Conservation (phyloP, 2,329 filamentous ascomycete genomes). For the Cadophora luteo-olivacea region DNA sequence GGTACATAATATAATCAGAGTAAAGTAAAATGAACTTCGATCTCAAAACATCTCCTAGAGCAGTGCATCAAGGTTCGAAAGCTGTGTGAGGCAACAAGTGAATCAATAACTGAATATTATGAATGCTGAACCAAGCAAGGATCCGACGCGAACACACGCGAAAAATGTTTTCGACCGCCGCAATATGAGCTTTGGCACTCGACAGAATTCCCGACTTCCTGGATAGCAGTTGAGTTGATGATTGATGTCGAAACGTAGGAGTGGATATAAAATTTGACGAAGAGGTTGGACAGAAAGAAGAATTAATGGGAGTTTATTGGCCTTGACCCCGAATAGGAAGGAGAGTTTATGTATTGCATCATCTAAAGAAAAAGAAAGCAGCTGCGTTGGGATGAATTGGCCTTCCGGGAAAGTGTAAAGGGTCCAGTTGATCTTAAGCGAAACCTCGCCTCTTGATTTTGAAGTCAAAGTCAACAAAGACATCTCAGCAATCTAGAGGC, state of each 20-base stretch:
- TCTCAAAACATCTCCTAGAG: neutral
- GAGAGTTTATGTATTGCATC: neutral
- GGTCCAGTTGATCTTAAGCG: neutral
- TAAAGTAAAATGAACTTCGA: neutral
- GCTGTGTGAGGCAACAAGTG: neutral
- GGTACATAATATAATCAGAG: neutral
- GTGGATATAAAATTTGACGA: too few relatives aligned
- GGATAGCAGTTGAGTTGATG: too few relatives aligned
- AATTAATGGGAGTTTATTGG: too few relatives aligned
- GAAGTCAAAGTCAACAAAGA: conserved; percentile 19
- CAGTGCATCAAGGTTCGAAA: neutral
- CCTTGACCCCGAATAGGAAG: neutral
- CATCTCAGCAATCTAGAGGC: neutral
- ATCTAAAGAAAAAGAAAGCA: neutral
- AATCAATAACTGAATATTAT: too few relatives aligned
- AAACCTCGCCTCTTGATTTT: neutral
- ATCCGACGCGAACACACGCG: too few relatives aligned
- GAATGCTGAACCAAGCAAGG: too few relatives aligned
- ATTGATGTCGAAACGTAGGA: too few relatives aligned
- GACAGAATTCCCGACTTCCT: too few relatives aligned
- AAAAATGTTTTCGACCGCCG: too few relatives aligned
- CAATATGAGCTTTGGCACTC: too few relatives aligned
- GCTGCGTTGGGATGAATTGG: neutral
- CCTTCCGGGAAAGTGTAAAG: neutral
- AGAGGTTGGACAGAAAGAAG: too few relatives aligned